Evolutionary conservation across 371 early-diverging fungal genomes (phyloP).

Genomic region (Lichtheimia hyalospora): DNA sequence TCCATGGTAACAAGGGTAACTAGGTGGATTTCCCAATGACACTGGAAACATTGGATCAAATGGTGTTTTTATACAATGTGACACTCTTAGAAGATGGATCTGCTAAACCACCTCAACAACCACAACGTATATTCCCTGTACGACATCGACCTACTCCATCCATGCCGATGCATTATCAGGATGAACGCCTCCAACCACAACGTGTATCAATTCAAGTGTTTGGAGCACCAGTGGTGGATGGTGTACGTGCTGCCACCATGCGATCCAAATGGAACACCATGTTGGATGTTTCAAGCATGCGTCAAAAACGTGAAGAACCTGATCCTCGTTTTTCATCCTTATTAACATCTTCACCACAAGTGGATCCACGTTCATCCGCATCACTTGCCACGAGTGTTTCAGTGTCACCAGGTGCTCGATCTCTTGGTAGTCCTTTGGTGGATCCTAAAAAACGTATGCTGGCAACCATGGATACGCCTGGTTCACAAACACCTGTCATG

Average conservation of each 20-base stretch:
- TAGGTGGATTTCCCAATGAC: constrained; percentile 44
- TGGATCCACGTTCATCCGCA: constrained; percentile 14
- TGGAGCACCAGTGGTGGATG: constrained; percentile 57
- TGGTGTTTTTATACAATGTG: constrained; percentile 63
- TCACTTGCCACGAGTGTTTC: constrained; percentile 21
- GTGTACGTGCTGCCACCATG: constrained; percentile 50
- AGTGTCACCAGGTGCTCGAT: constrained; percentile 41
- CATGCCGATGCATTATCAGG: constrained; percentile 29
- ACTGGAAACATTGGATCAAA: constrained; percentile 55
- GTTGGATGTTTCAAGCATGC: constrained; percentile 58
- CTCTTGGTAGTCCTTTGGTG: constrained; percentile 40
- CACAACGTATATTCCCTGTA: constrained; percentile 37
- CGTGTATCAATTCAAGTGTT: constrained; percentile 63
- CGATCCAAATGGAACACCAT: constrained; percentile 71
- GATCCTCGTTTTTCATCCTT: constrained; percentile 27
- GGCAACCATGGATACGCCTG: not conserved
- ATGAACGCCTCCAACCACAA: constrained; percentile 41
- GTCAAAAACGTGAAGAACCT: constrained; percentile 46
- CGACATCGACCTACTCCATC: constrained; percentile 25
- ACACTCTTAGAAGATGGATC: constrained; percentile 59
- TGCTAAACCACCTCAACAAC: constrained; percentile 34
- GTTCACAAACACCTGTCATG: constrained; percentile 5
- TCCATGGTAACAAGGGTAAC: not conserved
- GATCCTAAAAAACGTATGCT: constrained; percentile 27
- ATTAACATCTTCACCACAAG: constrained; percentile 6